Base-by-base conservation (phyloP, 208 protist species). In the Trypanosoma cruzi region DNA sequence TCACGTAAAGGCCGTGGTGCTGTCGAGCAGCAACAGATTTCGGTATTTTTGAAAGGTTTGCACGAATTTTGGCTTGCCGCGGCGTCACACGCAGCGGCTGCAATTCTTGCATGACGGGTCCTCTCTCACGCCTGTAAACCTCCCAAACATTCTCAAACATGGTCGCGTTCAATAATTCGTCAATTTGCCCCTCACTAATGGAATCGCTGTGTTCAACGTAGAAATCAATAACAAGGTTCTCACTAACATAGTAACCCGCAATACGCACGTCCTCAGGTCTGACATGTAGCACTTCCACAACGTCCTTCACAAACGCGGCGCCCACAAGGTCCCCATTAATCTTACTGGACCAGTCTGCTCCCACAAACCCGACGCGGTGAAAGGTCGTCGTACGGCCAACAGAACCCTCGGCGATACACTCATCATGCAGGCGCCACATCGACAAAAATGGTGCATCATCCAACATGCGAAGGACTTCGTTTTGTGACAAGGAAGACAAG, bases 301-400 rank as follows among this genome's bases (percentile, higher is more conserved):
- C 80, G 55, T 92, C 86, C 32, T 71, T 61, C 42, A 75, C 68
- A 63, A 92, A 92, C 2, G 70, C 79, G 20, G 61, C 56, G 46
- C 46, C 75, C 59, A 92, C 81, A 54, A 54, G 58, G 13, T 82
- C 69, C 8, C 68, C 61, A n/a, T 72, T 48, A 4, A 78, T 50
- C n/a, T 86, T 62, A 0, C 69, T 44, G 10, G 66, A 42, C 86
- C 86, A 89, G 52, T 88, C 79, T 32, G 72, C 64, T 24, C 86
- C 86, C 3, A 89, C 79, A 59, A 92, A 92, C 24, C 86, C 86
- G 2, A 92, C 78, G 44, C 86, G 86, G 42, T 92, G 86, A 60
- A 88, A 87, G 7, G 83, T 88, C 10, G 73, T 86, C 8, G 59
- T 57, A 7, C 52, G 64, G n/a, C 64, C 58, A 31, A 50, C 44